A percentile compares a stretch with the other conserved stretches of the same genome.
Evolutionary conservation across 2,329 filamentous ascomycete species (phyloP).

Genomic region (Xylariaceae sp.): DNA sequence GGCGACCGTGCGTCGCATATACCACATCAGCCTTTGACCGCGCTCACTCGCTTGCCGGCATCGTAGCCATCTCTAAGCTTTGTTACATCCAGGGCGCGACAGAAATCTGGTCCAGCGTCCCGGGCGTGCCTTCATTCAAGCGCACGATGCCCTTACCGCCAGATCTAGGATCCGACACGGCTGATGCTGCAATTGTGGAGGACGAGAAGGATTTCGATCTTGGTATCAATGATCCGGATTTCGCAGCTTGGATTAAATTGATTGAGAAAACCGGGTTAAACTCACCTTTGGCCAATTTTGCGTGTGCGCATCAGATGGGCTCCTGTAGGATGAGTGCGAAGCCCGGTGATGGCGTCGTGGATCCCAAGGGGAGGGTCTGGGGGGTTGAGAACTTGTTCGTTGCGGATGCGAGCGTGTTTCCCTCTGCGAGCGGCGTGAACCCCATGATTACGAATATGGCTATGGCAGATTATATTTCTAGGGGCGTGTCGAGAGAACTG

Average conservation of each 20-base stretch:
- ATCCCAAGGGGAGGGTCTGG: slow-evolving; percentile 67
- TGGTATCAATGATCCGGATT: slow-evolving; percentile 63
- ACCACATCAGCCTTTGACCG: slow-evolving; percentile 73
- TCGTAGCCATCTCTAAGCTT: slow-evolving; percentile 75
- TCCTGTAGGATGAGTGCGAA: slow-evolving; percentile 72
- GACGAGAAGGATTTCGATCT: slow-evolving; percentile 34
- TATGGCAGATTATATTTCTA: slow-evolving; percentile 68
- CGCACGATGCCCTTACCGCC: slow-evolving; percentile 32
- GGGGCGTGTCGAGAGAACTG: slow-evolving; percentile 59
- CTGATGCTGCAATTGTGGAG: slow-evolving; percentile 24
- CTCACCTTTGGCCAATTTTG: slow-evolving; percentile 59
- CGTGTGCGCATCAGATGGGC: slow-evolving; percentile 83
- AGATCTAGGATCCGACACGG: not conserved
- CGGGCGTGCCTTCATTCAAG: slow-evolving; percentile 68
- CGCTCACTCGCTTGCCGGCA: slow-evolving; percentile 71
- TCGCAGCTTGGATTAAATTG: slow-evolving; percentile 65
- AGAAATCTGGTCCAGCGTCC: slow-evolving; percentile 75
- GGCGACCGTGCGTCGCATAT: slow-evolving; percentile 72
- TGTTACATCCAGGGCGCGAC: slow-evolving; percentile 77
- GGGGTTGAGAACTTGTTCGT: slow-evolving; percentile 69
- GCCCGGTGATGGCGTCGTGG: slow-evolving; percentile 61
- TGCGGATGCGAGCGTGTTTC: slow-evolving; percentile 77
- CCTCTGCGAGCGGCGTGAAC: slow-evolving; percentile 78
- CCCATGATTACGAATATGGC: slow-evolving; percentile 82
- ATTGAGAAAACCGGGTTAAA: slow-evolving; percentile 56